Base-by-base conservation (phyloP, 2,329 filamentous ascomycete species). In the Aspergillus amoenus region DNA sequence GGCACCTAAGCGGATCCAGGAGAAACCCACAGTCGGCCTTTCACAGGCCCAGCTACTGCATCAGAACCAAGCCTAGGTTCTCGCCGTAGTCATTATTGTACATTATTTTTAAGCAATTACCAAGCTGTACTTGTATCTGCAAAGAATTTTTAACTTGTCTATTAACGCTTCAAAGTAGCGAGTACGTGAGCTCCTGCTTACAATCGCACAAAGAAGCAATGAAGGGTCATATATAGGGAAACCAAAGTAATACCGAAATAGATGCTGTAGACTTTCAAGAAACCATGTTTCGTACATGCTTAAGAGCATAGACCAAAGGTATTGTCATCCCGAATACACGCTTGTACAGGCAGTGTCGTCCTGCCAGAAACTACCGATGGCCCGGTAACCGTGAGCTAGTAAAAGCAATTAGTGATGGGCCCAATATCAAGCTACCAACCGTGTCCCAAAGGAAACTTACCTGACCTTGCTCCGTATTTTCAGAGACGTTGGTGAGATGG, bases 361-460 rank as follows among this genome's bases (percentile, higher is more conserved):
- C 89, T 85, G 6, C 81, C 82, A 42, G 87, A 88, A 51, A 85
- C 84, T 13, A 96, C 91, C 44, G 86, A 85, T 12, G 90, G 89
- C 1, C 91, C 91, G 34, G 81, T 81, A 3, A 88, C 88, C 39
- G 87, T 77, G 64, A 96, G 85, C 84, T 91, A 56, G 44, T 17
- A 46, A 53, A 12, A 40, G 9, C 9, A 21, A 51, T 70, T 58
- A 66, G 62, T 46, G 15, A 48, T 50, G 54, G 40, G 27, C 27
- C 51, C 49, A 21, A 43, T n/a, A 30, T 22, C 21, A 17, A 5
- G n/a, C 27, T 4, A 8, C 9, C 13, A 21, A 18, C 12, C n/a
- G 17, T 11, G 9, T n/a, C 39, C 4, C 11, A 17, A 32, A 24
- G 15, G 5, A 32, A 7, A 51, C 84, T 73, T 76, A 89, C 87